phyloP scores from a whole-genome alignment of 441 rosid species.

The Pelargonium citronellum region DNA sequence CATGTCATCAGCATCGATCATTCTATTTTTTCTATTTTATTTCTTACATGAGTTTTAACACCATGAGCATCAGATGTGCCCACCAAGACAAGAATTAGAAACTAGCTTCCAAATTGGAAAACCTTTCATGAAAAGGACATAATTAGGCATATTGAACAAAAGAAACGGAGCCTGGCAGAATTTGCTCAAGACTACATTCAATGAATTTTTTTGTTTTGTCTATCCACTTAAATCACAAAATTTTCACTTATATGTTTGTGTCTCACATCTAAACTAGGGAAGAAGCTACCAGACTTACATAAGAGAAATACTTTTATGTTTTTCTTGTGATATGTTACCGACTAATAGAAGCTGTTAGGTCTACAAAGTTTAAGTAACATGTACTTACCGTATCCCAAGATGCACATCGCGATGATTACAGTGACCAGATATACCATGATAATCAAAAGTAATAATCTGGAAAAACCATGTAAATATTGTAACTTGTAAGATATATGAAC shows the following conservation, averaged over 20 bases:
- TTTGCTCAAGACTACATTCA: background rate
- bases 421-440: constrained; percentile 74
- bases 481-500: background rate
- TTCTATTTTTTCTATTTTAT: background rate
- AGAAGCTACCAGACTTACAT: background rate
- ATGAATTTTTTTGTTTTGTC: background rate
- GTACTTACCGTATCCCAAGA: constrained; percentile 56
- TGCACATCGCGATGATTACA: constrained; percentile 71
- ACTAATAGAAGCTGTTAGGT: background rate
- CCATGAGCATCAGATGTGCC: background rate
- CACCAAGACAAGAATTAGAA: background rate
- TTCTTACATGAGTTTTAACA: background rate
- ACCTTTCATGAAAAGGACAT: background rate
- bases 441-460: constrained; percentile 72
- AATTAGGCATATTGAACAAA: background rate
- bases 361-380: background rate
- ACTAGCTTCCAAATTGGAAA: background rate
- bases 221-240: background rate
- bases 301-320: background rate
- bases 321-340: background rate
- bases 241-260: background rate
- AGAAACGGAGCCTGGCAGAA: background rate
- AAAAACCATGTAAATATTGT: constrained; percentile 16
- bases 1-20: background rate
- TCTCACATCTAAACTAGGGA: background rate